Evolutionary conservation across 495 filamentous ascomycete genomes (phyloP).

Genomic region (Annulohypoxylon nitens): DNA sequence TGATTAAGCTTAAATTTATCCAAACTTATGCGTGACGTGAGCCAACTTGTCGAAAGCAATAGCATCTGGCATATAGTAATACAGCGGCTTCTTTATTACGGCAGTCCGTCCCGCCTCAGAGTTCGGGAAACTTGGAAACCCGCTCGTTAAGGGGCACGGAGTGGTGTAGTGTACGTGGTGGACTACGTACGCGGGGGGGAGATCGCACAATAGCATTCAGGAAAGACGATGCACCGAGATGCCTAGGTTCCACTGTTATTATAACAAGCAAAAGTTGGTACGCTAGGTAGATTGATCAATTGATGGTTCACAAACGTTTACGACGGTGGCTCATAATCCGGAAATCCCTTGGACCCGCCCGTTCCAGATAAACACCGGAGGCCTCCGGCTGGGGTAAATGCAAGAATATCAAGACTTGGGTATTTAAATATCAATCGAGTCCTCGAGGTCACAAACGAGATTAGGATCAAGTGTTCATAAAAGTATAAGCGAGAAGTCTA

Average conservation of each 20-base stretch:
- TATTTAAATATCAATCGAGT: constrained; percentile 17
- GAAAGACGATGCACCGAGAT: constrained; percentile 10
- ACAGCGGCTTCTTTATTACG: neutral
- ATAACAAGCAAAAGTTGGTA: constrained; percentile 3
- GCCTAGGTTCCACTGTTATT: constrained; percentile 1
- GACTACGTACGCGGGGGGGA: constrained; percentile 12
- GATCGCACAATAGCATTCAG: neutral
- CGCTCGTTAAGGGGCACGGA: constrained; percentile 7
- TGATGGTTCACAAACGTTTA: constrained; percentile 5
- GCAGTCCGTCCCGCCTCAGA: neutral
- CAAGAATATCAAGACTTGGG: neutral
- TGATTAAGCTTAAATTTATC: constrained; percentile 23
- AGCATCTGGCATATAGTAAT: constrained; percentile 13
- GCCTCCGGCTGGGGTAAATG: constrained; percentile 10
- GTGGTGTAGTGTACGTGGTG: neutral
- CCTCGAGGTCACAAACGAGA: constrained; percentile 4
- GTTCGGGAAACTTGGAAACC: neutral
- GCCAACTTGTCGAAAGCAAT: neutral
- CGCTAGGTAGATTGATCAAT: constrained; percentile 17
- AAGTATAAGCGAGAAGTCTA: constrained; percentile 34
- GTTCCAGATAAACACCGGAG: constrained; percentile 23
- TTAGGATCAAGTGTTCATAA: constrained; percentile 1
- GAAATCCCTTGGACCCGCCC: constrained; percentile 29
- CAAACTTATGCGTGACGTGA: neutral
- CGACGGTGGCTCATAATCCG: constrained; percentile 18